A percentile compares a stretch with the other conserved stretches of the same genome.
Evolutionary conservation across 2,329 filamentous ascomycete genomes (phyloP).

Genomic region (Trematosphaeria pertusa): DNA sequence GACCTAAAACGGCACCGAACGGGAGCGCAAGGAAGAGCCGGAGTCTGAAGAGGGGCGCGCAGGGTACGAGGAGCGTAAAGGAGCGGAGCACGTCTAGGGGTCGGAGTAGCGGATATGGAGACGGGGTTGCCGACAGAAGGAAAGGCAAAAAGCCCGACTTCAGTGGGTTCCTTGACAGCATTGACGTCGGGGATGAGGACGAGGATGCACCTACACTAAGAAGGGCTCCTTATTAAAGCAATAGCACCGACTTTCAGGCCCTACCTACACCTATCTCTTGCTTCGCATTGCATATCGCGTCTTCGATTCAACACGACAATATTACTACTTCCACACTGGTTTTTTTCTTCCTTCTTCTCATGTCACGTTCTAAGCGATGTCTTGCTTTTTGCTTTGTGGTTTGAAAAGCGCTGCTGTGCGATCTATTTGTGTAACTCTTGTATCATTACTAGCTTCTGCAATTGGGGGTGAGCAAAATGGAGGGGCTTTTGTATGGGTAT

Average conservation of each 20-base stretch:
- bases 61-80: conserved; percentile 26
- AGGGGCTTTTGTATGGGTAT: no score
- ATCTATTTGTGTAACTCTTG: no score
- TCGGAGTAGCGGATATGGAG: conserved; percentile 7
- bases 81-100: conserved; percentile 23
- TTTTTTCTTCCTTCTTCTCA: no score
- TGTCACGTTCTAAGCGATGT: no score
- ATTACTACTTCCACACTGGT: no score
- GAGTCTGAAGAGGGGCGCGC: conserved; percentile 34
- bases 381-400: no score
- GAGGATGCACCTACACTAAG: conserved; percentile 23
- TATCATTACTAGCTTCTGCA: no score
- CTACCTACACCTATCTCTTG: no score
- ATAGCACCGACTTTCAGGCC: no score
- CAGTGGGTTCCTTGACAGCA: conserved; percentile 41
- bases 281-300: not conserved
- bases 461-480: no score
- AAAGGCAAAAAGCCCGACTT: conserved; percentile 36
- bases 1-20: conserved; percentile 32
- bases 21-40: conserved; percentile 27
- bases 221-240: conserved; percentile 40
- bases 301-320: no score
- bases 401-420: no score
- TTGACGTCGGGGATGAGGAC: conserved; percentile 38
- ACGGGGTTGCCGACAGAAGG: conserved; percentile 1